A percentile compares a stretch with the other conserved stretches of the same genome.
Evolutionary conservation across 2,329 filamentous ascomycete species (phyloP).

Genomic region (Lecanicillium sp.): DNA sequence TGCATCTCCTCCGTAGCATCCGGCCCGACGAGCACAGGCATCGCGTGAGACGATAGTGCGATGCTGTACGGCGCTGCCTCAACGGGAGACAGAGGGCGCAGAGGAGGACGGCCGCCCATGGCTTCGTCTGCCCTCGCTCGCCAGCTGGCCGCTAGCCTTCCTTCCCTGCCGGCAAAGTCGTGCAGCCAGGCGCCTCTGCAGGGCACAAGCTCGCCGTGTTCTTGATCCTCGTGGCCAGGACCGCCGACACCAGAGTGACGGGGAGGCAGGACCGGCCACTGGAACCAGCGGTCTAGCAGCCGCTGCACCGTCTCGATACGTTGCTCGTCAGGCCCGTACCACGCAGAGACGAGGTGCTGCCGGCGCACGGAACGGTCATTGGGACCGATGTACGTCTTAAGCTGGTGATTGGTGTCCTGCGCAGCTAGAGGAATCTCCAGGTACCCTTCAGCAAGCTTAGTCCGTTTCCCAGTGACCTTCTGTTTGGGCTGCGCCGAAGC

Average conservation of each 20-base stretch:
- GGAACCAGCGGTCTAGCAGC: slow-evolving; percentile 36
- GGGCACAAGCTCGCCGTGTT: slow-evolving; percentile 23
- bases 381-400: slow-evolving; percentile 30
- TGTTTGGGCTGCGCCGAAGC: too few relatives aligned
- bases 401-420: slow-evolving; percentile 24
- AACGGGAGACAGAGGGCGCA: slow-evolving; percentile 18
- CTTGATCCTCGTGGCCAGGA: slow-evolving; percentile 13
- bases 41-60: slow-evolving; percentile 16
- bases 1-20: slow-evolving; percentile 22
- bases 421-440: slow-evolving; percentile 30
- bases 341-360: slow-evolving; percentile 29
- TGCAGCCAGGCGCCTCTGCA: slow-evolving; percentile 36
- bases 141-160: slow-evolving; percentile 26
- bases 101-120: slow-evolving; percentile 1
- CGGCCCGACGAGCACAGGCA: slow-evolving; percentile 31
- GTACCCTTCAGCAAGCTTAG: slow-evolving; percentile 21
- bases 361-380: slow-evolving; percentile 30
- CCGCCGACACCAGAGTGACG: slow-evolving; percentile 17
- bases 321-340: slow-evolving; percentile 36
- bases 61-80: slow-evolving; percentile 26
- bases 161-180: slow-evolving; percentile 30
- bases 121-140: slow-evolving; percentile 19
- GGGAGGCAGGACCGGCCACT: slow-evolving; percentile 35
- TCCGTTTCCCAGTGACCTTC: slow-evolving; percentile 19
- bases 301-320: slow-evolving; percentile 30